Base-by-base conservation (phyloP, 495 filamentous ascomycete genomes). In the Bryoglossum gracile region DNA sequence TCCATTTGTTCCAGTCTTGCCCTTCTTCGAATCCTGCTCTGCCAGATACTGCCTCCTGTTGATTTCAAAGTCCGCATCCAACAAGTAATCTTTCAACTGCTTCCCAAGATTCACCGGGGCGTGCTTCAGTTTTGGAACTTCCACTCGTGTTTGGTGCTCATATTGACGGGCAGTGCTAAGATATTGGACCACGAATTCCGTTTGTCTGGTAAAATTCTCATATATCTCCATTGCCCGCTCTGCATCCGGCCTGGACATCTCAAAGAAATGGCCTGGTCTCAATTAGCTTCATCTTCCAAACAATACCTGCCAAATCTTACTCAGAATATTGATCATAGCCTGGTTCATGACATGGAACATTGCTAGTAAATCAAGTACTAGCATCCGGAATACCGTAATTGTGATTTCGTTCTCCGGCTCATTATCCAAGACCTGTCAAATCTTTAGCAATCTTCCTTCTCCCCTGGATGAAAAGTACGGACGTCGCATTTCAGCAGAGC, bases 351-450 rank as follows among this genome's bases (percentile, higher is more conserved):
- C 87, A 53, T 92, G 87, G 65, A 94, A 99, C 34, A 99, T 72
- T 4, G 83, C 84, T 46, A 99, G 67, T 21, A 99, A 75, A 63
- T 99, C 92, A 57, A 92, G 73, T 8, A 94, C 92, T 33, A 99
- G 68, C 59, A 99, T 72, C 52, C 92, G 76, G 56, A 99, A 99
- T n/a, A 92, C 90, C 3, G 86, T 90, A 55, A 99, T 74, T 8
- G 89, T 94, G 58, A 99, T 96, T 60, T 99, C 92, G 59, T 97
- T 99, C 64, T 97, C 94, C 16, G 86, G 81, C 54, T 97, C 92
- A 48, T 83, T 79, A 40, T 86, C 81, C 58, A 97, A 75, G 44
- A 95, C 76, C 88, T 94, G 36, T 55, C 38, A 8, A 5, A 17
- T 16, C 46, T 64, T n/a, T 35, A 64, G 58, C 39, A 53, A 46